Evolutionary conservation across 257 asterid genomes (phyloP).

Genomic region (Solanum peruvianum): DNA sequence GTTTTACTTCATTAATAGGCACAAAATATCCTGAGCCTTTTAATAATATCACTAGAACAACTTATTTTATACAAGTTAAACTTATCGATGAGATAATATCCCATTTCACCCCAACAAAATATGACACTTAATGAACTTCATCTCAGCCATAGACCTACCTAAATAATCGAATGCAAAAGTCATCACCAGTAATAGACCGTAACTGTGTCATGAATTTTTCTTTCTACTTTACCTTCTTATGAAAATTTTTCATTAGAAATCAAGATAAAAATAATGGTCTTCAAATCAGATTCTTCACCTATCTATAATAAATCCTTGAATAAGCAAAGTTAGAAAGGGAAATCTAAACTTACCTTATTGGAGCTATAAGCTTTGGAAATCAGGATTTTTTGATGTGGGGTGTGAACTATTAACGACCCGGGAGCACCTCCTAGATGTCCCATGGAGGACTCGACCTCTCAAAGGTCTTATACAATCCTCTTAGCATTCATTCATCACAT

Average conservation of each 20-base stretch:
- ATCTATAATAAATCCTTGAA: background rate
- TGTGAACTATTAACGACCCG: constrained; percentile 5
- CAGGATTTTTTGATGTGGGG: constrained; percentile 30
- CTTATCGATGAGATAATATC: background rate
- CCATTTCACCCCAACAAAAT: constrained; percentile 10
- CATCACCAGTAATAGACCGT: constrained; percentile 42
- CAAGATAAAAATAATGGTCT: background rate
- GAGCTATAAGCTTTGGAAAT: constrained; percentile 25
- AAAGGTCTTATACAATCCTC: too few relatives aligned
- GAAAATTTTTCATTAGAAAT: background rate
- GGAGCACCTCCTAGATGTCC: background rate
- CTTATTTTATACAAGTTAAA: background rate
- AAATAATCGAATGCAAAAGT: constrained; percentile 32
- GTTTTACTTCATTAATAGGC: background rate
- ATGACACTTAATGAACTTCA: constrained; percentile 13
- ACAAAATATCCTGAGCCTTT: background rate
- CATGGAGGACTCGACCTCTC: too few relatives aligned
- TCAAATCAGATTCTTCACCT: background rate
- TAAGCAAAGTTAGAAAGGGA: background rate
- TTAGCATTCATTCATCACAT: background rate
- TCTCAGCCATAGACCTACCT: constrained; percentile 49
- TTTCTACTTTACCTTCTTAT: constrained; percentile 48
- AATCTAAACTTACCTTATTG: constrained; percentile 24
- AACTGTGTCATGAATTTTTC: constrained; percentile 35
- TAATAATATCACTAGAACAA: constrained; percentile 4